Evolutionary conservation across 139 green algal genomes (phyloP).

Genomic region (Chlamydomonas eustigma): DNA sequence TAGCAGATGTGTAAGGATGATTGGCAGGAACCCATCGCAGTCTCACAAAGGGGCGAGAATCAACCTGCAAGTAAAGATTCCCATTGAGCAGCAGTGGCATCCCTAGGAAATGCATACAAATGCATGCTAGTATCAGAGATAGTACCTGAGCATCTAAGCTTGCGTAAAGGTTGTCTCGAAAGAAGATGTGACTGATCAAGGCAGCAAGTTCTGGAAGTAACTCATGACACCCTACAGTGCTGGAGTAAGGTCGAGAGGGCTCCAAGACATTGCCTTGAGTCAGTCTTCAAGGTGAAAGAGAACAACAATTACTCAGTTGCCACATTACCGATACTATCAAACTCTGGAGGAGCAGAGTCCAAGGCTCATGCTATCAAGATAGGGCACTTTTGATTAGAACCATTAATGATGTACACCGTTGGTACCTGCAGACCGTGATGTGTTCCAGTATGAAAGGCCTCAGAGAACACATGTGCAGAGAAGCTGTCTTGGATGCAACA

Average conservation of each 20-base stretch:
- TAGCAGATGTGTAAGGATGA: background rate
- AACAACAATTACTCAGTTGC: too few relatives aligned
- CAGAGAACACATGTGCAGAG: background rate
- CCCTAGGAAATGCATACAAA: too few relatives aligned
- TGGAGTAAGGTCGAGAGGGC: background rate
- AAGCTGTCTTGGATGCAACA: background rate
- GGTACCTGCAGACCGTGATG: background rate
- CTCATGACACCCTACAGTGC: background rate
- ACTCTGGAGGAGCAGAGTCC: too few relatives aligned
- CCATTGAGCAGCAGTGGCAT: too few relatives aligned
- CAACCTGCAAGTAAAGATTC: background rate
- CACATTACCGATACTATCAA: too few relatives aligned
- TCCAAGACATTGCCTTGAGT: background rate
- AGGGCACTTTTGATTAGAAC: too few relatives aligned
- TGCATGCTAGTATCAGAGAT: too few relatives aligned
- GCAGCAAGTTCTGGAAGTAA: background rate
- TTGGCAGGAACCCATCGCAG: background rate
- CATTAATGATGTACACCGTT: too few relatives aligned
- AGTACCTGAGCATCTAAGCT: background rate
- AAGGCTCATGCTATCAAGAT: too few relatives aligned
- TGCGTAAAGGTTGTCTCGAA: background rate
- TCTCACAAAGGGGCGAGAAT: background rate
- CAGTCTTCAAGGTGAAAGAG: background rate
- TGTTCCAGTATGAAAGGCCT: background rate
- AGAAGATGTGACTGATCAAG: background rate